Evolutionary conservation across 2,329 filamentous ascomycete genomes (phyloP), one percentile per base, ranked within the genome.

Genomic region (Fusarium sp.): DNA sequence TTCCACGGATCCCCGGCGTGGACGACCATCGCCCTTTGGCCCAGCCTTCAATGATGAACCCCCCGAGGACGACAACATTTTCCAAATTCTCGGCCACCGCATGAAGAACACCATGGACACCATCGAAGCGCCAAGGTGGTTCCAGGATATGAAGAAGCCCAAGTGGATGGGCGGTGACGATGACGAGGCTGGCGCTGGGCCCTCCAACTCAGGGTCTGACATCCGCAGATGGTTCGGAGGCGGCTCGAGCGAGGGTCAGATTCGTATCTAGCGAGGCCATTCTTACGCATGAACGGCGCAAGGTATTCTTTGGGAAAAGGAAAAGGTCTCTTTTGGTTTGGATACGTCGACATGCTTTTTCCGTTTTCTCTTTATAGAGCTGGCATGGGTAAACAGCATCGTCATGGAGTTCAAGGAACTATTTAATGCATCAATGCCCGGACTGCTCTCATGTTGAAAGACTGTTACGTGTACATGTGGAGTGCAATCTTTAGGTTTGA

Each of bases 31-130:
- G 18, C 51, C 76, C 15, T 68, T 68, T 11, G 62, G 74, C 36
- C 48, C 79, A 30, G 71, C 80, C 39, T 76, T 82, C 31, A 79
- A 87, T 18, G 87, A 88, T 1, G 86, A 87, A 8, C 87, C 88
- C n/a, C 86, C 88, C 1, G 91, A 93, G 34, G 90, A 94, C 13
- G 93, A 94, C 58, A 94, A 91, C 70, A 94, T 97, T 79, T 94
- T 98, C 76, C 88, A 93, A 71, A 91, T 92, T 36, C 90, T 98
- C 66, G 90, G 93, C 0, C 93, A 97, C 77, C 88, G 95, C 37
- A 91, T 99, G 73, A 93, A 91, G 80, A 99, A 99, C 76, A 98
- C 96, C 0, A 89, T 98, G 55, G 95, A 98, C 66, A 92, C 90
- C 0, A 87, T 94, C 2, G 92, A 94, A 55, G 87, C 91, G 31